Evolutionary conservation across 2,329 filamentous ascomycete species (phyloP).

Genomic region (Fusarium algeriense): DNA sequence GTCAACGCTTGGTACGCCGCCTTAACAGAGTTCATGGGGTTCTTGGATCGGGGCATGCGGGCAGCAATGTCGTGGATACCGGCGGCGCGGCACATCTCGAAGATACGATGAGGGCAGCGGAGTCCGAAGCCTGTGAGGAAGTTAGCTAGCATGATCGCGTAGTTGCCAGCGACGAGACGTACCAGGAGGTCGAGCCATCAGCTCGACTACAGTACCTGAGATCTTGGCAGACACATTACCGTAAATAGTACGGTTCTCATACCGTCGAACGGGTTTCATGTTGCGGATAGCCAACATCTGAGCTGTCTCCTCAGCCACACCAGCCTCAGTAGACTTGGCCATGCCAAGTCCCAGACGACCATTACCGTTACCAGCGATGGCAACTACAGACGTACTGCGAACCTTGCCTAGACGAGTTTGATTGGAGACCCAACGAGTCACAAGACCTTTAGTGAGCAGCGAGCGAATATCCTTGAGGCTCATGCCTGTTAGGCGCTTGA

Average conservation of each 20-base stretch:
- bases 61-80: conserved; percentile 91
- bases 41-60: conserved; percentile 84
- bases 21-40: conserved; percentile 98
- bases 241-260: conserved; percentile 92
- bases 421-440: conserved; percentile 82
- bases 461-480: conserved; percentile 63
- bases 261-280: conserved; percentile 91
- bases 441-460: conserved; percentile 78
- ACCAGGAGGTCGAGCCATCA: conserved; percentile 90
- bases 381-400: conserved; percentile 77
- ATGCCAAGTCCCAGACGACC: conserved; percentile 90
- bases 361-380: conserved; percentile 87
- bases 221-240: conserved; percentile 87
- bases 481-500: conserved; percentile 69
- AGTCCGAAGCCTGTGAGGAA: conserved; percentile 84
- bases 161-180: conserved; percentile 53
- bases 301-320: conserved; percentile 77
- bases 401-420: conserved; percentile 98
- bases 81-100: conserved; percentile 89
- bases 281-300: conserved; percentile 86
- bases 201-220: conserved; percentile 85
- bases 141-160: conserved; percentile 10
- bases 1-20: conserved; percentile 85
- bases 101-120: conserved; percentile 90
- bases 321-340: conserved; percentile 83